phyloP scores from a whole-genome alignment of 2,329 filamentous ascomycete species.

The Fusarium sublunatum region DNA sequence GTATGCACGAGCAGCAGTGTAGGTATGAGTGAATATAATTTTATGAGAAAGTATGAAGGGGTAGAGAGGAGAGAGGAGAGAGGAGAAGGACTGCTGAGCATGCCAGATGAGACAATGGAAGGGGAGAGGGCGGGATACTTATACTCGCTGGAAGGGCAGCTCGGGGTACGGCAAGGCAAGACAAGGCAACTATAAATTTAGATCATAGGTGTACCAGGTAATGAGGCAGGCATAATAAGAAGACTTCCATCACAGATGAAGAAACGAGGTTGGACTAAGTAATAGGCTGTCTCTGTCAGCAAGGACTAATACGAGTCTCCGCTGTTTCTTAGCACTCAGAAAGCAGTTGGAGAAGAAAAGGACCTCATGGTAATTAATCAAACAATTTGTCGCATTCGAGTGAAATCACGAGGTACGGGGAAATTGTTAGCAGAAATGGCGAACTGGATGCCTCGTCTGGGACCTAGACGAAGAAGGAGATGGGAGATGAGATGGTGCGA shows the following conservation, averaged over 20 bases:
- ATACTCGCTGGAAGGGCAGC: slow-evolving; percentile 29
- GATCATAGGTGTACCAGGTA: slow-evolving; percentile 20
- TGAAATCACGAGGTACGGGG: background rate
- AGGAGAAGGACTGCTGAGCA: slow-evolving; percentile 19
- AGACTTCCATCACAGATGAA: background rate
- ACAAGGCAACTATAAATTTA: slow-evolving; percentile 7
- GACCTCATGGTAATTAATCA: background rate
- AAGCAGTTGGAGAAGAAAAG: background rate
- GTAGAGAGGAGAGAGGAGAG: slow-evolving; percentile 8
- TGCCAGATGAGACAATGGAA: slow-evolving; percentile 18
- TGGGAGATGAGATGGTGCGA: too few relatives aligned
- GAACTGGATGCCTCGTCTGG: slow-evolving; percentile 6
- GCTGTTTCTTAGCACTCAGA: background rate
- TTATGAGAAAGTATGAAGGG: background rate
- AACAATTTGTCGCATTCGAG: background rate
- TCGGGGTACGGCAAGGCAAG: background rate
- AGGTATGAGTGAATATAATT: background rate
- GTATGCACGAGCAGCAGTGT: background rate
- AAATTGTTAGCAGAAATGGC: background rate
- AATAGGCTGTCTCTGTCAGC: background rate
- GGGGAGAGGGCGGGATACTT: slow-evolving; percentile 41
- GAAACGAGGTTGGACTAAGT: background rate
- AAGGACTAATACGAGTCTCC: slow-evolving; percentile 5
- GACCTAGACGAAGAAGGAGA: too few relatives aligned
- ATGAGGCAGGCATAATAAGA: slow-evolving; percentile 10